Conservation (phyloP, 176 grass and related monocot species). For the Musa itinerans region DNA sequence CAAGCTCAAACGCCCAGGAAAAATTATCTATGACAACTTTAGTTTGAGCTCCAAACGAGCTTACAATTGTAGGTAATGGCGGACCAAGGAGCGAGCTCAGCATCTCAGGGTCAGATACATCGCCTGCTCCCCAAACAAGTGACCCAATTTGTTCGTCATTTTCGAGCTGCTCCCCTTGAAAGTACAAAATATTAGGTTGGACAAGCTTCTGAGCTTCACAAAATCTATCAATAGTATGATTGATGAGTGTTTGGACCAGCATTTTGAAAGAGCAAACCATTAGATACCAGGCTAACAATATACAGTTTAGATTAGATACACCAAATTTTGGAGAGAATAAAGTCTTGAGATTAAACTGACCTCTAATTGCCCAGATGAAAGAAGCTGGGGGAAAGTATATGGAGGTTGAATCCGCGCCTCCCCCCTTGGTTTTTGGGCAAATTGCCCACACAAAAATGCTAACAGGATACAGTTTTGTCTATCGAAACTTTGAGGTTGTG, state of each 20-base stretch:
- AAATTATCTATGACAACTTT: not conserved
- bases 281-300: not conserved
- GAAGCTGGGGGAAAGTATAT: slow-evolving; percentile 69
- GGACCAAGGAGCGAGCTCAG: slow-evolving; percentile 67
- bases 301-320: not conserved
- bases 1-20: not conserved
- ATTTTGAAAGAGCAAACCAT: slow-evolving; percentile 1
- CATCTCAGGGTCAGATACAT: slow-evolving; percentile 61
- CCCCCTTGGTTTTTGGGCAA: slow-evolving; percentile 31
- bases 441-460: slow-evolving; percentile 74
- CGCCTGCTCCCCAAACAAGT: slow-evolving; percentile 50
- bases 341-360: slow-evolving; percentile 15
- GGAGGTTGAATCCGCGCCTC: slow-evolving; percentile 32
- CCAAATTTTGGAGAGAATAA: not conserved
- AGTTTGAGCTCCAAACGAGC: not conserved
- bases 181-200: slow-evolving; percentile 78
- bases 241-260: slow-evolving; percentile 72
- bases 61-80: slow-evolving; percentile 82
- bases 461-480: slow-evolving; percentile 64
- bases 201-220: slow-evolving; percentile 60
- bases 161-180: slow-evolving; percentile 75
- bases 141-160: slow-evolving; percentile 74
- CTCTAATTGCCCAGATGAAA: slow-evolving; percentile 67
- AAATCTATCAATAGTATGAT: slow-evolving; percentile 75
- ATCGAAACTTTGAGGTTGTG: slow-evolving; percentile 64